phyloP scores from a whole-genome alignment of 768 basidiomycete genomes.

The Tulasnella sp. region DNA sequence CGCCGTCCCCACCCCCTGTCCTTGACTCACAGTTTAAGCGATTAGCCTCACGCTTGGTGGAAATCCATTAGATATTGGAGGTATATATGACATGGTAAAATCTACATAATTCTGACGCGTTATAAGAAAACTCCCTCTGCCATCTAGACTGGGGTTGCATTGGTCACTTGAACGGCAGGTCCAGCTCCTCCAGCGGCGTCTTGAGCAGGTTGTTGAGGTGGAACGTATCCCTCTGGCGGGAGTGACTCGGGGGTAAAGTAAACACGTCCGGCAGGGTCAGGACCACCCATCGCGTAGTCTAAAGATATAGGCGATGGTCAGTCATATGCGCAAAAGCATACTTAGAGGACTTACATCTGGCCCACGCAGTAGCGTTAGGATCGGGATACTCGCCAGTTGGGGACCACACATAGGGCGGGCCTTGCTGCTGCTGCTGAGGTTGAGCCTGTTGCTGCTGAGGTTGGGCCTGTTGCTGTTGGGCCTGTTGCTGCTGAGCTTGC shows the following conservation, averaged over 20 bases:
- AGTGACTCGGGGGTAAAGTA: constrained; percentile 52
- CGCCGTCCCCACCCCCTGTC: background rate
- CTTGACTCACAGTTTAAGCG: background rate
- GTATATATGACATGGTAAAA: background rate
- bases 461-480: too few species aligned
- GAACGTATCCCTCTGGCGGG: constrained; percentile 23
- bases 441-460: constrained; percentile 17
- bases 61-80: background rate
- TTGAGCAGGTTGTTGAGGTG: background rate
- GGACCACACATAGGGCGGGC: constrained; percentile 57
- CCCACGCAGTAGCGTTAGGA: constrained; percentile 82
- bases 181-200: background rate
- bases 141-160: background rate
- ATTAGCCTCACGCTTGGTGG: background rate
- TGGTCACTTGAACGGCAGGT: background rate
- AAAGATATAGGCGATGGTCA: background rate
- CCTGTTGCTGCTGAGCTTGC: constrained; percentile 16
- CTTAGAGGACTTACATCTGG: constrained; percentile 45
- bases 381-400: constrained; percentile 67
- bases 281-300: constrained; percentile 74
- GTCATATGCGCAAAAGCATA: background rate
- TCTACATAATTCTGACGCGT: background rate
- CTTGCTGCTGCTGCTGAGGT: constrained; percentile 34
- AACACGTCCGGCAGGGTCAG: constrained; percentile 66
- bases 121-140: background rate